phyloP scores from a whole-genome alignment of 2,329 filamentous ascomycete species.

The Tolypocladium ophioglossoides region DNA sequence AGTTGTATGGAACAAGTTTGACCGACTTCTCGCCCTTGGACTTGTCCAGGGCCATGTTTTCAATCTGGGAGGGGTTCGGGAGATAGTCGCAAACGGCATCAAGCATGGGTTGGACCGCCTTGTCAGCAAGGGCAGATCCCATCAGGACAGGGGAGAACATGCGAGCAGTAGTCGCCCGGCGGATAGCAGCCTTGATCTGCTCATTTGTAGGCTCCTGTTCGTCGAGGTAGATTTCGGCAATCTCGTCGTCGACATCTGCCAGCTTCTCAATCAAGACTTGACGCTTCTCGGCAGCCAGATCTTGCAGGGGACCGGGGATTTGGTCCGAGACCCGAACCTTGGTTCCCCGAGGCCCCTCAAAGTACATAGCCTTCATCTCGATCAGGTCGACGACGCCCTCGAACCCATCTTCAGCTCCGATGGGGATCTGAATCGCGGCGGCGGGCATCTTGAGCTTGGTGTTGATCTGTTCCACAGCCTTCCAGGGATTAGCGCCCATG shows the following conservation, averaged over 20 bases:
- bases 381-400: conserved; percentile 88
- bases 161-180: conserved; percentile 74
- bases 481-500: conserved; percentile 97
- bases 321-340: conserved; percentile 66
- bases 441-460: conserved; percentile 87
- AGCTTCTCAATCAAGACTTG: conserved; percentile 85
- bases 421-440: conserved; percentile 88
- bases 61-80: conserved; percentile 80
- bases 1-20: conserved; percentile 86
- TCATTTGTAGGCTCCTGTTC: conserved; percentile 67
- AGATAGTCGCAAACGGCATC: conserved; percentile 95
- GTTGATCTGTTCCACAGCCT: conserved; percentile 95
- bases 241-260: conserved; percentile 95
- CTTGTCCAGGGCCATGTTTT: conserved; percentile 82
- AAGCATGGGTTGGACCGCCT: conserved; percentile 90
- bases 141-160: conserved; percentile 95
- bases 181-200: conserved; percentile 88
- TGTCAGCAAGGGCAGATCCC: conserved; percentile 91
- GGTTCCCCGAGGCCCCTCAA: conserved; percentile 73
- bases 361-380: conserved; percentile 87
- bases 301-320: conserved; percentile 68
- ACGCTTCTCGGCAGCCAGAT: conserved; percentile 72
- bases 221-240: conserved; percentile 88
- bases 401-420: conserved; percentile 85
- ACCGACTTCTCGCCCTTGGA: conserved; percentile 68